A percentile compares a stretch with the other conserved stretches of the same genome.
Conservation (phyloP, 2,329 filamentous ascomycete species). For the Colletotrichum sojae region DNA sequence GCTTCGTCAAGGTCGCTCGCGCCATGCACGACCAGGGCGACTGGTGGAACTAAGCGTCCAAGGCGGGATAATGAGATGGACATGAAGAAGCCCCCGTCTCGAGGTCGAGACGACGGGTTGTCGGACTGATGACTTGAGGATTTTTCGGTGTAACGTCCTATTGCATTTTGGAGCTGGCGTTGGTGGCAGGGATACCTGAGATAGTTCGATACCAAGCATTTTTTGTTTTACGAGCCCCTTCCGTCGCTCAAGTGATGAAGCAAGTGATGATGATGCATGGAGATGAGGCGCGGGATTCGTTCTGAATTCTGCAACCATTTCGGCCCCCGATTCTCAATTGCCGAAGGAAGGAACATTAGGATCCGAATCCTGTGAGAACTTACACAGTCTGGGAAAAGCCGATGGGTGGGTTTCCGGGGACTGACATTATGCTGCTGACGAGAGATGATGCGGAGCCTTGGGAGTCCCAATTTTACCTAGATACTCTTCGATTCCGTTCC, state of each 20-base stretch:
- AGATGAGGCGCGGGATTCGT: no score
- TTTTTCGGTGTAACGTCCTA: slow-evolving; percentile 24
- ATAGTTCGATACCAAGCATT: slow-evolving; percentile 36
- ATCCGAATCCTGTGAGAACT: slow-evolving; percentile 15
- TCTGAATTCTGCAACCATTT: not conserved
- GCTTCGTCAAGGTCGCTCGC: slow-evolving; percentile 94
- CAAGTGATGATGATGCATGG: not conserved
- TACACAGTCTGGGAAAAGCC: not conserved
- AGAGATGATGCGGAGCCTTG: slow-evolving; percentile 1
- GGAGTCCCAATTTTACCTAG: no score
- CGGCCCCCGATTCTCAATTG: not conserved
- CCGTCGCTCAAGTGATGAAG: not conserved
- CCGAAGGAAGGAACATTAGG: slow-evolving; percentile 14
- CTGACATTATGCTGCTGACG: slow-evolving; percentile 19
- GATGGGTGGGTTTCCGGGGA: not conserved
- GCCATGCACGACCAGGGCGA: slow-evolving; percentile 98
- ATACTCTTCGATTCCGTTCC: not conserved
- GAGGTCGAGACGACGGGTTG: slow-evolving; percentile 7
- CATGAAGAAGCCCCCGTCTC: slow-evolving; percentile 2
- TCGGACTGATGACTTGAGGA: slow-evolving; percentile 26
- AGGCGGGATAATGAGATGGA: not conserved
- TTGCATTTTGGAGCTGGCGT: slow-evolving; percentile 40
- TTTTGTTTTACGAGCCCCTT: slow-evolving; percentile 6
- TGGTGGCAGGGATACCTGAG: slow-evolving; percentile 38
- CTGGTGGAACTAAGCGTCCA: slow-evolving; percentile 74